Base-by-base conservation (phyloP, 805 yeast species). In the Kregervanrija fluxuum region DNA sequence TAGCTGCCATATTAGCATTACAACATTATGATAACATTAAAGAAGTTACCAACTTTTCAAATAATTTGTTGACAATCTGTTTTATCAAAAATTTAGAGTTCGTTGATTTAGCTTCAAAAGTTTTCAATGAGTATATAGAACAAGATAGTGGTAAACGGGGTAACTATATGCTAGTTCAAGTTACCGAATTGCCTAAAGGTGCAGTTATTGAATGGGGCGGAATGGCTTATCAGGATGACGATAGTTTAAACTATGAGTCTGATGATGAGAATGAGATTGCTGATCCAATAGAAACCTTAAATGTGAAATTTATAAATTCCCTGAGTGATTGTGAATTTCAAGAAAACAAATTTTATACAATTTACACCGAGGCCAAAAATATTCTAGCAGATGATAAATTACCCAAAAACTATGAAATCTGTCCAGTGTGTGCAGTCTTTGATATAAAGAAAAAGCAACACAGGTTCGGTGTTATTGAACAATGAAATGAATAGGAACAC, bases 131-230 rank as follows among this genome's bases (percentile, higher is more conserved):
- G 4, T 82, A 78, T 54, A 48, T 41, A 41, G 49, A 44, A 30
- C 30, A 33, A 34, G 42, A 46, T 6, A 56, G 51, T 45, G 56
- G 4, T 42, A 54, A 40, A 3, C 46, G 46, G 35, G 41, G 53
- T 46, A 33, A 52, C 33, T 54, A 66, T 43, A 57, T 80, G 11
- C 67, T 83, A 11, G 82, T 77, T 0, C 68, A 73, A 52, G 82
- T 84, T 1, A 60, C 67, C 0, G 70, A 64, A 32, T 64, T 87
- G 41, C 95, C 95, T 5, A 74, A 73, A 42, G 66, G 68, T 35
- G 88, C 90, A 0, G 58, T 60, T 15, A 74, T 83, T 32, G 95
- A 87, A 64, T 85, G 95, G 91, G 77, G 82, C 33, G 95, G 91
- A 1, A 48, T 75, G 3, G 61, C 78, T 5, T 77, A 70, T 48